Base-by-base conservation (phyloP, 1,284 basidiomycete species). In the Kwoniella shivajii region DNA sequence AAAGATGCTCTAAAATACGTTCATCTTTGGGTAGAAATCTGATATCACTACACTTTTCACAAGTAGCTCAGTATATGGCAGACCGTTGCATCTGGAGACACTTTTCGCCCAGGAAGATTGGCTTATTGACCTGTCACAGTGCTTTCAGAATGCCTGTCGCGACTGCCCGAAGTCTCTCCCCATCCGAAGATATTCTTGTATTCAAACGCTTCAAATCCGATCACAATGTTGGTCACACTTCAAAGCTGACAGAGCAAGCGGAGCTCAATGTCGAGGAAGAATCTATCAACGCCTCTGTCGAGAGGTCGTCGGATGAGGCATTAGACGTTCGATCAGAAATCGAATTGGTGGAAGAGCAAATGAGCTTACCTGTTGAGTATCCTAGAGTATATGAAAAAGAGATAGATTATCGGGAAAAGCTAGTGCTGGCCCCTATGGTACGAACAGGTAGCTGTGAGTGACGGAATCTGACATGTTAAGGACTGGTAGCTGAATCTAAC, bases 381-480 rank as follows among this genome's bases (percentile, higher is more conserved):
- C 24, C 43, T 3, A 69, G 64, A 51, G 54, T 46, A 11, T 77
- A 79, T 47, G 60, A 64, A 4, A 56, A 65, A 31, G 71, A 73
- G 55, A 31, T 77, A 24, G 71, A 76, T 34, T 82, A 80, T 79
- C 87, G 86, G 67, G 83, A 92, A 80, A 90, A 90, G 24, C 80
- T 93, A 31, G 87, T 93, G 69, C 83, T 97, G 22, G 93, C 93
- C 10, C 93, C 93, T 5, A 97, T 97, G 93, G 93, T 97, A 50
- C 85, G 92, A 67, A 93, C 90, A 51, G 91, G 93, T 59, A 87
- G 87, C 64, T 80, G 91, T 94, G 78, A 75, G 88, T 74, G 2
- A 16, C 6, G 16, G 11, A n/a, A 49, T 10, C 34, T n/a, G n/a
- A n/a, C n/a, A 97, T 97, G 93, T 93, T 97, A 50, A 84, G 92